phyloP scores from a whole-genome alignment of 2,329 filamentous ascomycete genomes.

The Phialophora macrospora region DNA sequence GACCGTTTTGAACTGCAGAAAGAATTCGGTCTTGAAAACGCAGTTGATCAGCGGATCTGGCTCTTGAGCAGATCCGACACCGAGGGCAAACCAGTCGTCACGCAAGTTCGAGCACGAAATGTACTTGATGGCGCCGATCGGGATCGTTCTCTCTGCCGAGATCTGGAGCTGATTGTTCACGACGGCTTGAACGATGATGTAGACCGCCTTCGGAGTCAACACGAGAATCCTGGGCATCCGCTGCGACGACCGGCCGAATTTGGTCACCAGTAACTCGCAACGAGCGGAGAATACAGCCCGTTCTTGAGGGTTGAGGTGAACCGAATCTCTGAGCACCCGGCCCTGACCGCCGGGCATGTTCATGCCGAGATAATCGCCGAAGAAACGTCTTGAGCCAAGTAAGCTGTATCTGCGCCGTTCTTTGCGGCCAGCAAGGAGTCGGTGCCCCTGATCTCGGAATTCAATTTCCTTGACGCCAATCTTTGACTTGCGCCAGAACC shows the following conservation, averaged over 20 bases:
- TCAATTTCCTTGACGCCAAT: slow-evolving; percentile 88
- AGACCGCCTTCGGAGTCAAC: slow-evolving; percentile 83
- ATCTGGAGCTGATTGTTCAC: slow-evolving; percentile 83
- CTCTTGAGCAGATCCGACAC: slow-evolving; percentile 86
- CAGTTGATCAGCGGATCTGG: slow-evolving; percentile 93
- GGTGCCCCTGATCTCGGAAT: slow-evolving; percentile 84
- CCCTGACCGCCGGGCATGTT: slow-evolving; percentile 80
- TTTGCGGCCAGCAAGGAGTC: slow-evolving; percentile 80
- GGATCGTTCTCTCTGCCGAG: slow-evolving; percentile 77
- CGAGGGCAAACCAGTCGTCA: slow-evolving; percentile 96
- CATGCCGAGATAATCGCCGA: slow-evolving; percentile 92
- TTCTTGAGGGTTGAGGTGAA: slow-evolving; percentile 74
- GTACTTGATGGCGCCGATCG: slow-evolving; percentile 86
- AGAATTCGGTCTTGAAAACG: slow-evolving; percentile 94
- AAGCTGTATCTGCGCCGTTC: slow-evolving; percentile 90
- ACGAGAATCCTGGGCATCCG: slow-evolving; percentile 83
- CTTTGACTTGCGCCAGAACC: slow-evolving; percentile 92
- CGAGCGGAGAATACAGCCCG: slow-evolving; percentile 86
- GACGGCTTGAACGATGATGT: slow-evolving; percentile 82
- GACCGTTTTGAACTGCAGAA: slow-evolving; percentile 82
- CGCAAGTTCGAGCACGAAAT: slow-evolving; percentile 78
- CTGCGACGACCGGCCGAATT: slow-evolving; percentile 96
- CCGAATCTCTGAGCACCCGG: slow-evolving; percentile 75
- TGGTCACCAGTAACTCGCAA: slow-evolving; percentile 86
- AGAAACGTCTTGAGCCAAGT: slow-evolving; percentile 85